Evolutionary conservation across 2,329 filamentous ascomycete species (phyloP), one percentile per base, ranked within the genome.

Genomic region (Huntiella savannae): DNA sequence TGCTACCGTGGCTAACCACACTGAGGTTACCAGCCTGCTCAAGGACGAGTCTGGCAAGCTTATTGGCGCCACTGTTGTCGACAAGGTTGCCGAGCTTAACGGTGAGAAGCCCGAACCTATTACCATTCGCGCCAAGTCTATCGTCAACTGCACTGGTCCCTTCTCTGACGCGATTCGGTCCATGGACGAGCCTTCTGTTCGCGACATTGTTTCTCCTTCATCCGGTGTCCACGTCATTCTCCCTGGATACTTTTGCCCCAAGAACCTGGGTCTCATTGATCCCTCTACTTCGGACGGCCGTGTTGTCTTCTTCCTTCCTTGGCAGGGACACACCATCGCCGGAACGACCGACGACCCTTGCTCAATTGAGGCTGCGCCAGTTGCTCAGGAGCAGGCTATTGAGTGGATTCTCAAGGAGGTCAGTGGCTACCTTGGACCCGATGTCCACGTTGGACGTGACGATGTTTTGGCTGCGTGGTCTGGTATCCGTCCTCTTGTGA

Each of bases 381-480:
- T 86, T 32, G 81, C 85, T 6, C 78, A 79, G 28, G 83, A 93
- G 61, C 72, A 85, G 54, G 84, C 88, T 54, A 91, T 92, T 55
- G 72, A 82, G 55, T 92, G 84, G 82, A 92, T 93, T 56, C 65
- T 93, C 34, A 77, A 76, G 50, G 85, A 92, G 63, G 80, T 93
- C 53, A 74, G 79, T 54, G 76, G 80, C 54, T 91, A 92, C 60
- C 67, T 92, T 22, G 77, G 83, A 40, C 82, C 83, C 1, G 82
- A 88, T 55, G 88, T 92, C 62, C 84, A 79, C 50, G 81, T 92
- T 40, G 78, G 83, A 51, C 77, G 85, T 35, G 81, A 80, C 45
- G 85, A 93, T 59, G 84, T 92, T n/a, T 73, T 92, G 22, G 83
- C 85, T 47, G 83, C 85, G 13, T 93, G 85, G 85, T 82, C 83